Evolutionary conservation across 164 flowering plant genomes (phyloP).

Genomic region (Macadamia tetraphylla): DNA sequence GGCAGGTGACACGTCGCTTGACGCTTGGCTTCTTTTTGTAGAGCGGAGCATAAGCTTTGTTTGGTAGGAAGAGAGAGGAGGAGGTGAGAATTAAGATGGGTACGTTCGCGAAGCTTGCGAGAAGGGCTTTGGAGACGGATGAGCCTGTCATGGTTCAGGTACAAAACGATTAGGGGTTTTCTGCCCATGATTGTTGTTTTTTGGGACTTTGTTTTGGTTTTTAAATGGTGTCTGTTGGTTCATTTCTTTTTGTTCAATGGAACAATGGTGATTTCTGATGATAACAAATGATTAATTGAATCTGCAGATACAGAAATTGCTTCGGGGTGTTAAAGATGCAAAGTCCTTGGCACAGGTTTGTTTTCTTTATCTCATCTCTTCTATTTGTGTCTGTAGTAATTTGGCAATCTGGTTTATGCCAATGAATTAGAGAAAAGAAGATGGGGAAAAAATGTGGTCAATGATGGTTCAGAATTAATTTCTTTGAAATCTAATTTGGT

Average conservation of each 20-base stretch:
- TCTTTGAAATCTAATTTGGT: too few species aligned
- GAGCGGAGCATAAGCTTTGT: not conserved
- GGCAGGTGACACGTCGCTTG: not conserved
- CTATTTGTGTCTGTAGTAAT: too few species aligned
- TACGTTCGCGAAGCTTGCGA: constrained; percentile 50
- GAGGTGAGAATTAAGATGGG: constrained; percentile 41
- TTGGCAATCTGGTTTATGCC: too few species aligned
- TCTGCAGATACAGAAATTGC: constrained; percentile 55
- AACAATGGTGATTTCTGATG: constrained; percentile 1
- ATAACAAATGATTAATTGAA: not conserved
- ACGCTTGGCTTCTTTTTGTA: not conserved
- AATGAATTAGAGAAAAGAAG: too few species aligned
- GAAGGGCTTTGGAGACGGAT: constrained; percentile 61
- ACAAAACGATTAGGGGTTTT: constrained; percentile 1
- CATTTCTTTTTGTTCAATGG: not conserved
- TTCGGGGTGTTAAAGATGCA: constrained; percentile 40
- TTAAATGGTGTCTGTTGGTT: not conserved
- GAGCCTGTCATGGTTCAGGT: constrained; percentile 80
- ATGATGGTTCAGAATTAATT: too few species aligned
- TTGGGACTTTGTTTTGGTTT: not conserved
- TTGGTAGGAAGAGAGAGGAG: not conserved
- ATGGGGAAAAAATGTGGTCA: too few species aligned
- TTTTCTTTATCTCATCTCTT: not conserved
- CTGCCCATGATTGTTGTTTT: not conserved
- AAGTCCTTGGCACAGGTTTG: constrained; percentile 69